Base-by-base conservation (phyloP, 352 stramenopile species). In the Phytophthora nicotianae region DNA sequence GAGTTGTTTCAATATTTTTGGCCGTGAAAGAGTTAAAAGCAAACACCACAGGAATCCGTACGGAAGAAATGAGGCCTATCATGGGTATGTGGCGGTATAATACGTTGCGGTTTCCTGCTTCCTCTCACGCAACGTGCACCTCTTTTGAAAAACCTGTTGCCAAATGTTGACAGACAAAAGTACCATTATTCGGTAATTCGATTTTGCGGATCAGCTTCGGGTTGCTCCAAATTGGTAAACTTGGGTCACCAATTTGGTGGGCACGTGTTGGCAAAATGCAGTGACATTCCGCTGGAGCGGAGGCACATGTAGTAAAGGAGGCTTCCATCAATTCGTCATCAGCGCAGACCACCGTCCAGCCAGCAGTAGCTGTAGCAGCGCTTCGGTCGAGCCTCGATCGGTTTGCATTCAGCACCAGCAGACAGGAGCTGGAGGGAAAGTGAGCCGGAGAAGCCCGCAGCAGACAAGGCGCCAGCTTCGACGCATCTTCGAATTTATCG, bases 401-500 rank as follows among this genome's bases (percentile, higher is more conserved):
- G n/a, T 21, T 43, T 21, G 16, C 26, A 17, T 27, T 41, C 17
- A 20, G 16, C 27, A 21, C n/a, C 45, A 33, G 38, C n/a, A 23
- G 27, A 24, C 45, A 38, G 17, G 19, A 42, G 46, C 16, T 49
- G 20, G n/a, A 19, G 29, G 42, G 29, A 50, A 55, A 64, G 38
- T 60, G 54, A 66, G 49, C 62, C 48, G 27, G 55, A 65, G 45
- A 54, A 55, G 3, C 20, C 4, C 5, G 26, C 41, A 20, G 42
- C 53, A 62, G 53, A 62, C 41, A 53, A 62, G 53, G 17, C 47
- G 14, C 8, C 35, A 32, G 27, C 24, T 45, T 38, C 35, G 54
- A 47, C 54, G 45, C 33, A 60, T 65, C 56, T 70, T 70, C 62
- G 62, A 70, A 26, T 54, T 65, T 70, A 46, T 66, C 54, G 24